Percentiles rank a stretch among this genome's conserved stretches.
Evolutionary conservation across 208 protist species (phyloP).

Genomic region (Leishmania aethiopica): DNA sequence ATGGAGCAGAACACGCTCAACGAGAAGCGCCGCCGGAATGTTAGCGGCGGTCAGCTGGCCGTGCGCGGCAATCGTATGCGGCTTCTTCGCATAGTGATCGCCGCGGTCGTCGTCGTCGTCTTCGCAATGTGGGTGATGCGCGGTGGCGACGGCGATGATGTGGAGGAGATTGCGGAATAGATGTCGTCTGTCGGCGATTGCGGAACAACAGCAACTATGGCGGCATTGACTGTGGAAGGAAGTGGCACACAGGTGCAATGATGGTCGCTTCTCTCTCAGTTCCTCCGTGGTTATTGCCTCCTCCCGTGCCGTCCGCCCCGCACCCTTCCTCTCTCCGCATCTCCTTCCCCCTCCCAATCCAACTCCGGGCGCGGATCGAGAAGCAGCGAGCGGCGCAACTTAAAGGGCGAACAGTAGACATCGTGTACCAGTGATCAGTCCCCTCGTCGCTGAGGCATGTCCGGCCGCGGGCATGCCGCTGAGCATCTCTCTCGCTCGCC

Average conservation of each 20-base stretch:
- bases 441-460: too few species aligned
- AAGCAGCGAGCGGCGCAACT: too few species aligned
- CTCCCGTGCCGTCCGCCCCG: too few species aligned
- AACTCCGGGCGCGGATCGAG: too few species aligned
- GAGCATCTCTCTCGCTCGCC: not conserved
- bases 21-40: slow-evolving; percentile 93
- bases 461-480: not conserved
- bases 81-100: slow-evolving; percentile 13
- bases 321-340: too few species aligned
- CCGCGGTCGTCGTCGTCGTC: slow-evolving; percentile 12
- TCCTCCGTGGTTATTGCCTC: not conserved
- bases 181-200: not conserved
- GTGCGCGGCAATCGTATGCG: slow-evolving; percentile 5
- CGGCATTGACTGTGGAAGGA: not conserved
- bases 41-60: not conserved
- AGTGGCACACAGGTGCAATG: not conserved
- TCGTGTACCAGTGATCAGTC: too few species aligned
- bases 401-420: too few species aligned
- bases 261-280: not conserved
- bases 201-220: not conserved
- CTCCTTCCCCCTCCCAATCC: not conserved
- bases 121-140: slow-evolving; percentile 30
- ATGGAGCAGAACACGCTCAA: slow-evolving; percentile 36
- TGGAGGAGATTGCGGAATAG: not conserved
- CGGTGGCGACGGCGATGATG: not conserved